Conservation (phyloP, 768 basidiomycete genomes). For the Trametes meyenii region DNA sequence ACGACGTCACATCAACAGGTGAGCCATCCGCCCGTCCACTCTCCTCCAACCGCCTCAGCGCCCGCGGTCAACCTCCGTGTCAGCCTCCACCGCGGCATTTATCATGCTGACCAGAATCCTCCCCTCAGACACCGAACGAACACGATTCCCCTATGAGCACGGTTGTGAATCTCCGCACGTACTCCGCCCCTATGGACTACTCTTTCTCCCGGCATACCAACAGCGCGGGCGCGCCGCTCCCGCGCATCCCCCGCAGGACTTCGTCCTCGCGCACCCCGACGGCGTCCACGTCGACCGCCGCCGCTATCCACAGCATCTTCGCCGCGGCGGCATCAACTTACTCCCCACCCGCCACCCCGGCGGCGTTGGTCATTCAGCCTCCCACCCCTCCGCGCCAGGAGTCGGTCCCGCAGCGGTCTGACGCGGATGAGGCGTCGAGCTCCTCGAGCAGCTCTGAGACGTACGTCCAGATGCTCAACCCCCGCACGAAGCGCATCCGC, state of each 20-base stretch:
- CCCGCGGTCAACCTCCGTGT: not conserved
- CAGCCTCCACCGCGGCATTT: not conserved
- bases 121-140: conserved; percentile 17
- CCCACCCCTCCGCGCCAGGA: conserved; percentile 29
- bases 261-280: conserved; percentile 22
- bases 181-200: conserved; percentile 26
- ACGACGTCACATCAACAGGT: conserved; percentile 19
- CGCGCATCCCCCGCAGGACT: conserved; percentile 60
- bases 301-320: conserved; percentile 63
- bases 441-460: conserved; percentile 24
- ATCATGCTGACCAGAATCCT: not conserved
- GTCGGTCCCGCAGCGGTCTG: not conserved
- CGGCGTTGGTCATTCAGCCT: conserved; percentile 30
- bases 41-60: not conserved
- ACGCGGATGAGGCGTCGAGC: conserved; percentile 15
- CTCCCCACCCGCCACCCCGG: conserved; percentile 22
- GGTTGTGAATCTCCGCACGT: conserved; percentile 16
- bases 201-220: conserved; percentile 44
- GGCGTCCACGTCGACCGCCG: conserved; percentile 19
- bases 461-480: conserved; percentile 25
- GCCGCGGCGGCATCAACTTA: conserved; percentile 42
- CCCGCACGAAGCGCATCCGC: conserved; percentile 32
- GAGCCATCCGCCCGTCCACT: not conserved
- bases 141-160: conserved; percentile 23
- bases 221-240: conserved; percentile 61